These are phyloP conservation scores for Dryas octopetala DNA, from an alignment of 306 rosid genomes.

Conservation along the genomic window DNA sequence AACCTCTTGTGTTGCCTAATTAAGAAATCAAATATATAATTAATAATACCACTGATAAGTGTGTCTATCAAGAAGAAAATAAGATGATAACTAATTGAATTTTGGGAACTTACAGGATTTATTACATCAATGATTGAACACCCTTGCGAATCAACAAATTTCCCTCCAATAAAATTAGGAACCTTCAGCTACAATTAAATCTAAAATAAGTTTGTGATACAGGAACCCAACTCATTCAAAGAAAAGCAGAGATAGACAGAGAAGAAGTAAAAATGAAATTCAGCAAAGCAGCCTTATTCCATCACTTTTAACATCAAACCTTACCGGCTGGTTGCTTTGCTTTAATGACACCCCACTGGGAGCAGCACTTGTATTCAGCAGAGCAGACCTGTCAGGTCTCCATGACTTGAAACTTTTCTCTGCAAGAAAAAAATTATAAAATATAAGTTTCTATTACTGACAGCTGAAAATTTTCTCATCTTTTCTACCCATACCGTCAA, in stretches of 20 bases:
- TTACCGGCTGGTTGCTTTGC: conserved; percentile 54
- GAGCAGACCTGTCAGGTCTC: conserved; percentile 49
- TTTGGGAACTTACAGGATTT: conserved; percentile 59
- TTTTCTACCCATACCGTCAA: neutral
- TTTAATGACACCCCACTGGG: conserved; percentile 28
- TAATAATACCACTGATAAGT: conserved; percentile 19
- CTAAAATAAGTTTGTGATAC: conserved; percentile 27
- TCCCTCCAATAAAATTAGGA: conserved; percentile 72
- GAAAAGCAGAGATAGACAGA: conserved; percentile 16
- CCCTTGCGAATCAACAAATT: conserved; percentile 51
- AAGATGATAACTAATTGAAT: conserved; percentile 9
- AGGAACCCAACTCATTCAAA: conserved; percentile 4
- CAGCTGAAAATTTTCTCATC: neutral
- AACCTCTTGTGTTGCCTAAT: conserved; percentile 78
- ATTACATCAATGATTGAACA: conserved; percentile 47
- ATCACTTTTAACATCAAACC: conserved; percentile 24
- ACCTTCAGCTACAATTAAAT: conserved; percentile 57
- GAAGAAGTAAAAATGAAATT: conserved; percentile 8
- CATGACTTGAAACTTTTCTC: conserved; percentile 61
- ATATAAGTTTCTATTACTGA: neutral
- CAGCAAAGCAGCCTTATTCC: conserved; percentile 17
- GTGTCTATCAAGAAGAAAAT: conserved; percentile 12
- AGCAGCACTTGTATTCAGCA: conserved; percentile 33
- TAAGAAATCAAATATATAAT: conserved; percentile 27
- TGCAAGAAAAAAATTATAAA: conserved; percentile 33